These are phyloP conservation scores for Backusella westeae DNA, from an alignment of 192 early-diverging fungal species.

Conservation along the genomic window DNA sequence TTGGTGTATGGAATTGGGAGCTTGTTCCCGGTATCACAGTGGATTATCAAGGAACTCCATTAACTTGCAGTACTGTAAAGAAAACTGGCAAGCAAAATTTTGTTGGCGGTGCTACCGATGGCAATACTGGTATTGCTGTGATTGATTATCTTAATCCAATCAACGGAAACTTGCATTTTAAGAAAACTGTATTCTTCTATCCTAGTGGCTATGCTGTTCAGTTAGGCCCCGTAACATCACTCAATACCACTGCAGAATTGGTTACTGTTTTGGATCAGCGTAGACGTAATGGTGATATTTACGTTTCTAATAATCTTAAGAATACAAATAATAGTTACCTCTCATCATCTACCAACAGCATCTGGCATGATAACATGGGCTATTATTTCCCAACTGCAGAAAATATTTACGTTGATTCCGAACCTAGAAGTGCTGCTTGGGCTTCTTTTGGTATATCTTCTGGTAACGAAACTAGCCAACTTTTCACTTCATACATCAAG, in stretches of 20 bases:
- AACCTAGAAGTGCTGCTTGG: conserved; percentile 14
- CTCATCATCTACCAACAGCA: neutral
- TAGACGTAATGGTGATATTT: conserved; percentile 17
- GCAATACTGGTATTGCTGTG: conserved; percentile 27
- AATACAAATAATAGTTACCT: conserved; percentile 6
- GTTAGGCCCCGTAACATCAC: neutral
- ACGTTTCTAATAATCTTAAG: neutral
- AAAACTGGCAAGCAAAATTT: conserved; percentile 12
- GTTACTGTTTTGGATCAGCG: conserved; percentile 25
- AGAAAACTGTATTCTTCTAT: conserved; percentile 27
- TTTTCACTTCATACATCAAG: conserved; percentile 18
- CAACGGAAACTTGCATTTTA: conserved; percentile 6
- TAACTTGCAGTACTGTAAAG: conserved; percentile 16
- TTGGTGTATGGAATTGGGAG: conserved; percentile 29
- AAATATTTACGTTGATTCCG: conserved; percentile 4
- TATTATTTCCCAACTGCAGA: conserved; percentile 17
- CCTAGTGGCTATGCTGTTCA: conserved; percentile 24
- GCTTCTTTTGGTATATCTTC: conserved; percentile 15
- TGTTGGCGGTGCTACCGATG: conserved; percentile 28
- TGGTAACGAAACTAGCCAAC: conserved; percentile 1
- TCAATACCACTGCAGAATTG: neutral
- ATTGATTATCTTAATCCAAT: conserved; percentile 23
- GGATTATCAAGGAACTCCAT: conserved; percentile 12
- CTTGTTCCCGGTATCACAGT: conserved; percentile 30
- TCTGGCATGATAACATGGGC: conserved; percentile 29